Base-by-base conservation (phyloP, 495 filamentous ascomycete genomes). In the Aspergillus haitiensis region DNA sequence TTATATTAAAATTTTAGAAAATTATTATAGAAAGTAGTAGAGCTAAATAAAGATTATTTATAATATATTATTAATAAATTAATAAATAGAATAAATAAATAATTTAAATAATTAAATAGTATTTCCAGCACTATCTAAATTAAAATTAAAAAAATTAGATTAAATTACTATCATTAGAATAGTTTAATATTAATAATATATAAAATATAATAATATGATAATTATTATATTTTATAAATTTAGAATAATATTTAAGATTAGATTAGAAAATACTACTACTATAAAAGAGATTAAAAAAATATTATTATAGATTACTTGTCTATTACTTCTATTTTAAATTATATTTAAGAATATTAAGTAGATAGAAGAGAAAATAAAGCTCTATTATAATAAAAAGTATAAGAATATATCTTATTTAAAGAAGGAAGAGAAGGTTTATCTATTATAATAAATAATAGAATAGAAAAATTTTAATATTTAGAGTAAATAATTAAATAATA, bases 151-250 rank as follows among this genome's bases (percentile, higher is more conserved):
- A 51, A 13, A 51, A 51, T 51, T 34, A 51, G 11, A 35, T 55
- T 45, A 33, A 55, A 34, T 12, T 55, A 45, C 16, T 55, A 46
- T 27, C 15, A 34, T 46, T 55, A 46, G 11, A 1, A 16, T 46
- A 55, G 10, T 55, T 46, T 55, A 46, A 34, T 7, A 55, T 55
- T 33, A 55, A 55, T 55, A 55, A 55, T 55, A 46, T 35, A 45
- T 15, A 34, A 46, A 55, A 46, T 55, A 34, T 33, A 16, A 55
- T 44, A 10, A 53, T 18, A 15, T 39, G 18, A 21, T 12, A 31
- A 21, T 13, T 45, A 55, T 16, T 31, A 31, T 55, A 55, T 27
- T 46, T 55, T 46, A 55, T 46, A 46, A 55, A 55, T 46, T 8
- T 55, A 32, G 15, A 18, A 55, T 34, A 46, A 46, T 31, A 46